Conservation (phyloP, 2,329 filamentous ascomycete genomes). For the Rachicladosporium sp. region DNA sequence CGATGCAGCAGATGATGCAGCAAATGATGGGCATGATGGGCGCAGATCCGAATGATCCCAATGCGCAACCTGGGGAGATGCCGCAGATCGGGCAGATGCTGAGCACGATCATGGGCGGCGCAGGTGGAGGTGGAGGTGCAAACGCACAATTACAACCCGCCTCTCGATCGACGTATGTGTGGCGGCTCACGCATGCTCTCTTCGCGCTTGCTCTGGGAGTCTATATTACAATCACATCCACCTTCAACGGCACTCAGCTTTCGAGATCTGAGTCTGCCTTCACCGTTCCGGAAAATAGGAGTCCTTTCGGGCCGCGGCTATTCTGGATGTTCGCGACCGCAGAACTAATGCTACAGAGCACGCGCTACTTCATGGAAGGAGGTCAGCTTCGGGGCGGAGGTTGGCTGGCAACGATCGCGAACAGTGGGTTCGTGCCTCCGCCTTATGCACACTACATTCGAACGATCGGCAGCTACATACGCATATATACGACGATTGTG, state of each 20-base stretch:
- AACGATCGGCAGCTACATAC: slow-evolving; percentile 51
- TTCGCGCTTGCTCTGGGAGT: slow-evolving; percentile 58
- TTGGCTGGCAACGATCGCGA: slow-evolving; percentile 49
- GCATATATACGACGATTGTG: slow-evolving; percentile 60
- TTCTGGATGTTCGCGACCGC: slow-evolving; percentile 74
- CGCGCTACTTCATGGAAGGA: slow-evolving; percentile 58
- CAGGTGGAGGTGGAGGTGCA: slow-evolving; percentile 9
- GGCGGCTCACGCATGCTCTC: slow-evolving; percentile 62
- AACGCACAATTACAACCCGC: slow-evolving; percentile 24
- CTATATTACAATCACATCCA: slow-evolving; percentile 56
- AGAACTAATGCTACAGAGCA: slow-evolving; percentile 60
- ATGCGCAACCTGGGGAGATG: slow-evolving; percentile 27
- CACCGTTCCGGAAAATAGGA: slow-evolving; percentile 29
- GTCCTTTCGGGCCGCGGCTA: slow-evolving; percentile 41
- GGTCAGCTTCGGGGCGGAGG: slow-evolving; percentile 45
- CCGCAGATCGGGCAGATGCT: slow-evolving; percentile 34
- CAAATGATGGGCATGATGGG: slow-evolving; percentile 50
- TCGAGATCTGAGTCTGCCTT: slow-evolving; percentile 34
- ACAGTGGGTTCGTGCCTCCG: slow-evolving; percentile 49
- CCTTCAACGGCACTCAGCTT: slow-evolving; percentile 54
- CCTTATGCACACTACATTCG: slow-evolving; percentile 50
- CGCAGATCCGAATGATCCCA: slow-evolving; percentile 15
- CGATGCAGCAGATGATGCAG: slow-evolving; percentile 63
- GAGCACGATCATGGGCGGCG: slow-evolving; percentile 31
- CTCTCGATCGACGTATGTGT: slow-evolving; percentile 42